These are phyloP conservation scores for Fennellomyces sp. DNA, from an alignment of 371 early-diverging fungal species.

Conservation along the genomic window DNA sequence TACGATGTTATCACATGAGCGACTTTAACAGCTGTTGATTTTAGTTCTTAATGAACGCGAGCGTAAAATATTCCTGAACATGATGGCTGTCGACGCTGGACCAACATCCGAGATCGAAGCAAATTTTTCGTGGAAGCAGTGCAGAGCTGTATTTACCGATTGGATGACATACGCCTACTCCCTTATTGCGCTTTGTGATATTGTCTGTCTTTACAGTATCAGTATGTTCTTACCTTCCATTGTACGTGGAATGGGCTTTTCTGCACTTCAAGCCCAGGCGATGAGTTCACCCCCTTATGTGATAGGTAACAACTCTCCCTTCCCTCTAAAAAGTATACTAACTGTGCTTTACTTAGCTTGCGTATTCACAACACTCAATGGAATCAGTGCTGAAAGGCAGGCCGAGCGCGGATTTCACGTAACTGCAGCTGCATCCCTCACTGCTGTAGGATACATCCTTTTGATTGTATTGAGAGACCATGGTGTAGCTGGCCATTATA, in stretches of 20 bases:
- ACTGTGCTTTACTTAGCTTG: no score
- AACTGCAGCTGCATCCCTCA: conserved; percentile 55
- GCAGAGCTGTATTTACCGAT: conserved; percentile 56
- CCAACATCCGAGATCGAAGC: conserved; percentile 61
- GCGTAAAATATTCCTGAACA: conserved; percentile 57
- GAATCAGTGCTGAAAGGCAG: conserved; percentile 70
- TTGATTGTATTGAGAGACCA: conserved; percentile 39
- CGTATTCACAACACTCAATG: conserved; percentile 51
- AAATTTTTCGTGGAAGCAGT: conserved; percentile 60
- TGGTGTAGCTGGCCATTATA: conserved; percentile 33
- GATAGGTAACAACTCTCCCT: background rate
- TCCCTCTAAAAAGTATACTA: no score
- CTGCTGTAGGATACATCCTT: conserved; percentile 66
- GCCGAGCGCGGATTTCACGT: conserved; percentile 68
- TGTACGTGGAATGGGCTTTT: conserved; percentile 67
- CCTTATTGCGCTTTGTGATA: conserved; percentile 60
- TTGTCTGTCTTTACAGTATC: conserved; percentile 65
- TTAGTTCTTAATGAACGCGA: conserved; percentile 58
- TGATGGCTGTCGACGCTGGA: conserved; percentile 7
- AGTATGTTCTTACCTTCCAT: conserved; percentile 74
- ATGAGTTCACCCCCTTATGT: conserved; percentile 31
- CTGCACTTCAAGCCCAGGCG: conserved; percentile 49
- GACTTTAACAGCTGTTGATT: background rate
- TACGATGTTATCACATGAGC: no score
- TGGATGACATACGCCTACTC: conserved; percentile 60